Evolutionary conservation across 2,329 filamentous ascomycete genomes (phyloP).

Genomic region (Endocalyx cinctus): DNA sequence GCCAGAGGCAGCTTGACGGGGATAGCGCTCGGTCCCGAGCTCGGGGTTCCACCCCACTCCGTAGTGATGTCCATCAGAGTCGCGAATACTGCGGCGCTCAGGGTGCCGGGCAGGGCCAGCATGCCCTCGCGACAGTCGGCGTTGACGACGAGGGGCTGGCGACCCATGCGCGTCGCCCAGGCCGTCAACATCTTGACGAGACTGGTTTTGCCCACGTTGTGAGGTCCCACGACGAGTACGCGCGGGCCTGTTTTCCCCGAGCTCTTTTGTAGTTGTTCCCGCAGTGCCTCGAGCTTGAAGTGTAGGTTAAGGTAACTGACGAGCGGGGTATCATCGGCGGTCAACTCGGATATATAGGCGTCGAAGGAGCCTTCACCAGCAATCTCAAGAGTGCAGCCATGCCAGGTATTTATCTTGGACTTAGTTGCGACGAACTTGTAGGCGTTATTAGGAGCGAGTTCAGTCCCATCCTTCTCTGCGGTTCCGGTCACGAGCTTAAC

Average conservation of each 20-base stretch:
- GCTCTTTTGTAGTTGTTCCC: conserved; percentile 52
- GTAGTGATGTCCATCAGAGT: conserved; percentile 76
- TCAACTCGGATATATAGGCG: conserved; percentile 57
- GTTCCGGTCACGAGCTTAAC: conserved; percentile 70
- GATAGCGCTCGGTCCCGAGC: conserved; percentile 80
- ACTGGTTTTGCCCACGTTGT: conserved; percentile 78
- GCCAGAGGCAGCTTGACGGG: conserved; percentile 90
- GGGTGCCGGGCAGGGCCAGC: conserved; percentile 71
- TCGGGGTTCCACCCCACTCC: conserved; percentile 86
- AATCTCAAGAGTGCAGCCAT: conserved; percentile 82
- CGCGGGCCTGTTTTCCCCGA: conserved; percentile 56
- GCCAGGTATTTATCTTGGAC: conserved; percentile 86
- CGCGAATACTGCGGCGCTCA: conserved; percentile 83
- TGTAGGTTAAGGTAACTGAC: conserved; percentile 80
- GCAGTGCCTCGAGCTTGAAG: conserved; percentile 72
- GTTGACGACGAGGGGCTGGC: conserved; percentile 79
- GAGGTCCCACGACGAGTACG: conserved; percentile 77
- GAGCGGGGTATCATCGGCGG: conserved; percentile 76
- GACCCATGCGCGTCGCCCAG: conserved; percentile 70
- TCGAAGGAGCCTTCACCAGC: conserved; percentile 42
- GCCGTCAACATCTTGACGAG: conserved; percentile 71
- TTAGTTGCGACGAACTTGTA: conserved; percentile 82
- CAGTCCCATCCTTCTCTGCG: conserved; percentile 91
- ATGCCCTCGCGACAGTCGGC: conserved; percentile 77
- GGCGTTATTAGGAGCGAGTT: conserved; percentile 73